Evolutionary conservation across 148 eudicot species (phyloP), one percentile per base, ranked within the genome.

Genomic region (Agrostemma githago): DNA sequence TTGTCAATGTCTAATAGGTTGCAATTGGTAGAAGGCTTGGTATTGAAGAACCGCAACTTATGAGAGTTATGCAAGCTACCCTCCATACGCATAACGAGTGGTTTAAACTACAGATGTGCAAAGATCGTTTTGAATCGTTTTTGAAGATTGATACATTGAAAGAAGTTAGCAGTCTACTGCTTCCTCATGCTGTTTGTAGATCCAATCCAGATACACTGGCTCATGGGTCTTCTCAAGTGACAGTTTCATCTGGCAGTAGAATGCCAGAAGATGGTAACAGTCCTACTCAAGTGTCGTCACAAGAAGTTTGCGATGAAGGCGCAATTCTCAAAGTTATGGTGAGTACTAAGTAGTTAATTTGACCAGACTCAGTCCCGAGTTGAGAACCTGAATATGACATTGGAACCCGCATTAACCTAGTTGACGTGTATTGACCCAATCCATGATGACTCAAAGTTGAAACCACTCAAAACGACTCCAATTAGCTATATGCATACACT

Each of bases 281-380:
- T 79, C 89, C 89, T 34, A 78, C 83, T 69, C 97, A 95, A 85
- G 86, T 70, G 16, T 84, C 93, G 17, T 84, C 92, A 0, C 71
- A 77, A 56, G 96, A 90, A 73, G 74, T 82, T 58, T 89, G 82
- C 40, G 97, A 95, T 79, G 93, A 95, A 84, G 85, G 73, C 79
- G 92, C 97, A 42, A 87, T 92, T 40, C 84, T 92, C 8, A 92
- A 92, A 90, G 98, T 95, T 66, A 95, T 92, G 98, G 98, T 95
- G 81, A 86, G 97, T 82, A 51, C 40, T 19, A 43, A 2, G 17
- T 48, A 17, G 14, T 42, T 42, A 51, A 26, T 4, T 67, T 10
- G 3, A 8, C 9, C 38, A 12, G 56, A 51, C 11, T 51, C 14
- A 3, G 14, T 51, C 56, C 15, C 3, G 14, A 51, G 14, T 51